Evolutionary conservation across 164 flowering plant genomes (phyloP), one percentile per base, ranked within the genome.

Genomic region (Aristolochia contorta): DNA sequence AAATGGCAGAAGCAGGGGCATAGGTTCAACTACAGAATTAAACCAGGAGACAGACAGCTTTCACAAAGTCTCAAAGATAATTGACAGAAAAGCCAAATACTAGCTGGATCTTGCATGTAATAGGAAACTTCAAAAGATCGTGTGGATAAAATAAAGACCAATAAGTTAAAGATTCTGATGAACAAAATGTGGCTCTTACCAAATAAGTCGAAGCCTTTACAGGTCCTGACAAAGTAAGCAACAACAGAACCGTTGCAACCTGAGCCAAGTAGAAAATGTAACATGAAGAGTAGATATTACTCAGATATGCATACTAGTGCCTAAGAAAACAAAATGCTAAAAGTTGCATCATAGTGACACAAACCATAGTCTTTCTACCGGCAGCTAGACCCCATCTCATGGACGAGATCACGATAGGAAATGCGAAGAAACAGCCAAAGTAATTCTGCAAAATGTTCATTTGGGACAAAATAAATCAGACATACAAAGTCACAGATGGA

Each of bases 291-390:
- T 37, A 32, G 33, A 32, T 32, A 32, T 32, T 32, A 3, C 3
- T 32, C n/a, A 7, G 33, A 32, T 32, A 6, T 37, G 43, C 9
- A 10, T 6, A 37, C 43, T 7, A 37, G 43, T 37, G 3, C 12
- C 43, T 37, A 37, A 3, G 12, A 37, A 37, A 37, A 27, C 30
- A 27, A 37, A 37, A 37, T 37, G 12, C 43, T 37, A 4, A 37
- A 37, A 37, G 12, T 6, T 37, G 43, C 57, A 20, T 0, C 6
- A 43, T 14, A 32, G 7, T 37, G 37, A 33, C 14, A 64, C 84
- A 57, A 60, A 91, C 98, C 96, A 85, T 82, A 14, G 96, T 87
- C 69, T 92, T 92, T 62, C 95, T 80, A 64, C 96, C 98, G 72
- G 85, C 95, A 45, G 84, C 80, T 65, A 85, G 61, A 56, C 88